phyloP scores from a whole-genome alignment of 257 asterid species.

The Capsicum baccatum region DNA sequence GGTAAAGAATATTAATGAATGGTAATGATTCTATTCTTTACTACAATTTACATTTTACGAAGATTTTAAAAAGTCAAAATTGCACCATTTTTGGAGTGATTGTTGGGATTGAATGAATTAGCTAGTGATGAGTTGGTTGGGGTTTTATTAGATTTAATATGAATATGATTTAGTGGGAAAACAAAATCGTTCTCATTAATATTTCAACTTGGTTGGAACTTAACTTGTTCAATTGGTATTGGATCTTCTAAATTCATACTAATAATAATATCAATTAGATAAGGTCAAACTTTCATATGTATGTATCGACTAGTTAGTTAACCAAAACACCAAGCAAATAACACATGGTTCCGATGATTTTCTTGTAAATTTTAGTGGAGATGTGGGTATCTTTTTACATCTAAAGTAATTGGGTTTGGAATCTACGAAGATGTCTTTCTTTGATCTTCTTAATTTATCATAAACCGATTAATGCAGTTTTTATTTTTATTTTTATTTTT shows the following conservation, averaged over 20 bases:
- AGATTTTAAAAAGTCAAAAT: slow-evolving; percentile 23
- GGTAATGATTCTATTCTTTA: slow-evolving; percentile 6
- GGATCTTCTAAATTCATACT: not conserved
- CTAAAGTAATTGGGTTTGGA: not conserved
- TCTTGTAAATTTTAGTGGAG: not conserved
- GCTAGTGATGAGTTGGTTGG: slow-evolving; percentile 25
- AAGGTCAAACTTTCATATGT: slow-evolving; percentile 47
- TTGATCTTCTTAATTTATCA: not conserved
- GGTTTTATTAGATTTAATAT: not conserved
- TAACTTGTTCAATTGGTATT: slow-evolving; percentile 31
- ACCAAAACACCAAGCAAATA: slow-evolving; percentile 47
- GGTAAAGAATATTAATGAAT: slow-evolving; percentile 20
- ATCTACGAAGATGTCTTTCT: not conserved
- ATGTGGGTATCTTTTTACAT: not conserved
- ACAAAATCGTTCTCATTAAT: slow-evolving; percentile 11
- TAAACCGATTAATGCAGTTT: too few species aligned
- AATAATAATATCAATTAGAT: slow-evolving; percentile 21
- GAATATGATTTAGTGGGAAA: slow-evolving; percentile 1
- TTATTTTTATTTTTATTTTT: too few species aligned
- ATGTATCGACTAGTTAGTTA: slow-evolving; percentile 50
- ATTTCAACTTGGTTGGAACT: slow-evolving; percentile 30
- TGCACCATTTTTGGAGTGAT: slow-evolving; percentile 28
- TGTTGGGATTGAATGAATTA: slow-evolving; percentile 13
- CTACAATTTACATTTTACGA: not conserved
- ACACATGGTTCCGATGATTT: slow-evolving; percentile 29